Base-by-base conservation (phyloP, 306 rosid genomes). In the Cicer chorassanicum region DNA sequence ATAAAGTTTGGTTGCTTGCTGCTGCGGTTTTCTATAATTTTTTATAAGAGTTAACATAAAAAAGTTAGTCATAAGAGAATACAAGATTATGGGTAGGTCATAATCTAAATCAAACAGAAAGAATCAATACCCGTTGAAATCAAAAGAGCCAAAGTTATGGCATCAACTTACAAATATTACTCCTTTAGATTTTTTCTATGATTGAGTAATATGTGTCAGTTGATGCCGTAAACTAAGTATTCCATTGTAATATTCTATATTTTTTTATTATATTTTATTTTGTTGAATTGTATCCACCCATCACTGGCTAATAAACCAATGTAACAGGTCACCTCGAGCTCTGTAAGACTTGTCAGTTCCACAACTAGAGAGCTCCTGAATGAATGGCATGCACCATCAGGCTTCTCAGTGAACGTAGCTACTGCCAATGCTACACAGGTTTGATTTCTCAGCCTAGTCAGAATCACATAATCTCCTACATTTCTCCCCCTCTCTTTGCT, bases 371-470 rank as follows among this genome's bases (percentile, higher is more conserved):
- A 87, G 76, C 91, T 92, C 48, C 87, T 78, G 57, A 19, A 90
- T 46, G 96, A 94, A 68, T 94, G 99, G 99, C 65, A 74, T 76
- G 93, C 97, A 78, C 99, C 93, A 24, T 63, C 87, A 42, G 94
- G 92, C 77, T 87, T 67, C 87, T 92, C 99, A 13, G 87, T 94
- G 64, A 94, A 90, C 54, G 97, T 92, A 50, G 98, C 98, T 36
- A 94, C 99, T 72, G 97, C 99, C 68, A 94, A 94, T 87, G 89
- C 96, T 56, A 85, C 95, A 64, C 99, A 92, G 98, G 99, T 94
- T 68, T 73, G 82, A 46, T 49, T 60, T 70, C 36, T 19, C 19
- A 48, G 46, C 50, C 13, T 76, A 60, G 55, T 55, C 70, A 56
- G 73, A 54, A 41, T 53, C 15, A 40, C 49, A 36, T 9, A 14